Evolutionary conservation across 2,329 filamentous ascomycete genomes (phyloP), one percentile per base, ranked within the genome.

Genomic region (Raffaelea albimanens): DNA sequence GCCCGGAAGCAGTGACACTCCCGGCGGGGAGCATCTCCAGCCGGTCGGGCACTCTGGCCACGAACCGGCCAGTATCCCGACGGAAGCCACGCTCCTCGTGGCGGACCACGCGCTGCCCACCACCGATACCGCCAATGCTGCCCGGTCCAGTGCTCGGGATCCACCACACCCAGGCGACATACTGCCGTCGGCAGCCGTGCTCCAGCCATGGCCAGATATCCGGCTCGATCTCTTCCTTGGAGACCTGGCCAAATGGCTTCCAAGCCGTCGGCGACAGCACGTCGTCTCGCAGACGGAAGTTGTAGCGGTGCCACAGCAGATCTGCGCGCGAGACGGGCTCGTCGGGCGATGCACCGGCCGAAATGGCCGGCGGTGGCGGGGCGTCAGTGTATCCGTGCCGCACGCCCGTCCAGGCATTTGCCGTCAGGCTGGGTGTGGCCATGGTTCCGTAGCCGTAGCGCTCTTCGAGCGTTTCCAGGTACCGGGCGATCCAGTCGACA

Each of bases 381-480:
- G 21, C 31, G 23, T 48, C 46, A 4, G 39, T 19, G 22, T 40
- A 48, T 9, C 40, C 39, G 21, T 22, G 21, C n/a, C 31, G 42
- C n/a, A 33, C 20, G 16, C 41, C 46, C 4, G 46, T 48, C 46
- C 46, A 48, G n/a, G 21, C 20, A 10, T 41, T n/a, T 13, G 21
- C 25, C 5, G 25, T 20, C n/a, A 23, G 36, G 16, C 38, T 19
- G 5, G 31, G 40, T 31, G 10, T 7, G n/a, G 41, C 11, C 46
- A 43, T 31, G 9, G 49, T 40, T 7, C 16, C 48, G 23, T 41
- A 54, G 31, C 48, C 52, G 44, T 43, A 55, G 29, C 47, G 43
- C 36, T 60, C 58, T 23, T 60, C 56, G 13, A 57, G 52, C 31
- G 53, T 57, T 13, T 53, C 53, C 19, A 60, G 55, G 43, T 59